Base-by-base conservation (phyloP, 306 rosid genomes). In the Cicer judaicum region DNA sequence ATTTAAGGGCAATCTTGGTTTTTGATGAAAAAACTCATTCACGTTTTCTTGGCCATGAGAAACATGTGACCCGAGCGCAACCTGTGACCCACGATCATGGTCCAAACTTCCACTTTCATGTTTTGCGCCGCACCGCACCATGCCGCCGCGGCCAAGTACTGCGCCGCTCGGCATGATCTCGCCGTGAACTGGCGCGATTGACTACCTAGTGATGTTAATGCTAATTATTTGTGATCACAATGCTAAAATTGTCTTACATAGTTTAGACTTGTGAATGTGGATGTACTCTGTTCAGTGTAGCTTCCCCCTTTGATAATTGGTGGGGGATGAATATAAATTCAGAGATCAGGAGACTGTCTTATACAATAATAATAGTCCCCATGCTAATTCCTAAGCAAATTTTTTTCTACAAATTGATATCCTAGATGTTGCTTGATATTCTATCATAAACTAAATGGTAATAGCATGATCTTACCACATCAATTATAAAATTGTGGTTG, bases 231-330 rank as follows among this genome's bases (percentile, higher is more conserved):
- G 29, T 13, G 1, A 38, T 10, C 64, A 39, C 46, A 57, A 46
- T 24, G 55, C 21, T 13, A 40, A 40, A 18, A 68, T 16, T 36
- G 43, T 2, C 10, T 49, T 0, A 6, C 21, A 36, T 78, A 10
- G 38, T 50, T 39, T 78, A 10, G 71, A 41, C 48, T 8, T 24
- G 64, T 9, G 60, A 47, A 49, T 63, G 29, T 41, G 15, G 49
- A 12, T 62, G 61, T 15, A 62, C 36, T 70, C 13, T 44, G 81
- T 38, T 8, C 4, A 24, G 34, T 24, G 34, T 24, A 24, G 34
- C 34, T 24, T 61, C 36, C 6, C 5, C 5, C 29, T 43, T 16
- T 8, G 46, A 57, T 57, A 39, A 78, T 69, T 57, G 11, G 40
- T 68, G 19, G 29, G 19, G 29, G 29, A 10, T 53, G 60, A 54